phyloP scores from a whole-genome alignment of 2,329 filamentous ascomycete species.

The Colletotrichum sansevieriae region DNA sequence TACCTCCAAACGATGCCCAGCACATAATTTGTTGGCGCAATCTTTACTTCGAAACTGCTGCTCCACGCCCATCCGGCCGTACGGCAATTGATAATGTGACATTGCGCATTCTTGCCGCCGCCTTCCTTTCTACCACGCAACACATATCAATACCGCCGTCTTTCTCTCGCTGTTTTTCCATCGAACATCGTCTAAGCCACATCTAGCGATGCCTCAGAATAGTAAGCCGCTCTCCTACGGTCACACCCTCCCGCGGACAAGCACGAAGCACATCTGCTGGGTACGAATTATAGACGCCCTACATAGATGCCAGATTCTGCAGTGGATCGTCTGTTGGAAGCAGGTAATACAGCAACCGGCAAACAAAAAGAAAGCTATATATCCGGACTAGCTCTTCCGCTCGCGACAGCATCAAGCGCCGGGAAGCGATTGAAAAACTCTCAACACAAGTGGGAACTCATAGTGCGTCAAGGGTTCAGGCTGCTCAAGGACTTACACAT shows the following conservation, averaged over 20 bases:
- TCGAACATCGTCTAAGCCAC: no score
- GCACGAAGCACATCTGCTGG: no score
- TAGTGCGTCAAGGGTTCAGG: not conserved
- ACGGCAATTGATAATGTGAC: no score
- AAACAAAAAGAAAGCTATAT: not conserved
- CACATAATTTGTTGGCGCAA: no score
- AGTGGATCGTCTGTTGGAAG: not conserved
- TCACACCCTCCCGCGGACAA: not conserved
- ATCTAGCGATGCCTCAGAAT: no score
- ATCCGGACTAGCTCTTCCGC: not conserved
- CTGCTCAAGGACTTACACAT: slow-evolving; percentile 2
- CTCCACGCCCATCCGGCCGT: no score
- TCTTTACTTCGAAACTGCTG: no score
- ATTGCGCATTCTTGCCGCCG: no score
- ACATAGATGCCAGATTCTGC: not conserved
- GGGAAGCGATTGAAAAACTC: not conserved
- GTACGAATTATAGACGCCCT: not conserved
- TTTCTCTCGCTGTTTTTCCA: no score
- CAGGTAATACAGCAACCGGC: not conserved
- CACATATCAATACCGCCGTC: no score
- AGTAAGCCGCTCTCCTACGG: not conserved
- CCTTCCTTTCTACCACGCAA: no score
- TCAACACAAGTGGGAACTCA: not conserved
- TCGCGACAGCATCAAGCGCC: not conserved
- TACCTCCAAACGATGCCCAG: no score